Evolutionary conservation across 1,284 basidiomycete species (phyloP).

Genomic region (Malassezia equina): DNA sequence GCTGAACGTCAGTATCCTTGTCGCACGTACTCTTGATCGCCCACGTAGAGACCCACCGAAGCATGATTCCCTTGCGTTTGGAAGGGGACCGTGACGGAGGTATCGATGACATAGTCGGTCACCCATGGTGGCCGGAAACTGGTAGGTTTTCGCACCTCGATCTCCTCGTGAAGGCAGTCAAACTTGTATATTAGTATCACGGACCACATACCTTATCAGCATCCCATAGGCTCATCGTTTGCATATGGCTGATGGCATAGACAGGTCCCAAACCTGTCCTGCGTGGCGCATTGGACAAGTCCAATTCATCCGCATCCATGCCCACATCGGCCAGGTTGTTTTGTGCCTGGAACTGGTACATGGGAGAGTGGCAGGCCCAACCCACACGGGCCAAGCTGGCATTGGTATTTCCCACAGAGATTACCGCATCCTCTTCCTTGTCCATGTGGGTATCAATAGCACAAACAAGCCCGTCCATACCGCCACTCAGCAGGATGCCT

Average conservation of each 20-base stretch:
- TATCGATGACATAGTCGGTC: constrained; percentile 44
- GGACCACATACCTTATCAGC: constrained; percentile 23
- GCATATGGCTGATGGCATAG: constrained; percentile 44
- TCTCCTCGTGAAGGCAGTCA: constrained; percentile 23
- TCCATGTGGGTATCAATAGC: constrained; percentile 30
- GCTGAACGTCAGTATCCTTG: not conserved
- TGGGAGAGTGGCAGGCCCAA: constrained; percentile 19
- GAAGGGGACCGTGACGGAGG: not conserved
- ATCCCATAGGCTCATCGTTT: constrained; percentile 40
- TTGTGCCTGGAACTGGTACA: constrained; percentile 7
- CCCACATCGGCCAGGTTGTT: constrained; percentile 5
- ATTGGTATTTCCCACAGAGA: constrained; percentile 39
- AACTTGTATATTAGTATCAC: constrained; percentile 14
- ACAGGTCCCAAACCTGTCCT: constrained; percentile 28
- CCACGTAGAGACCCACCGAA: constrained; percentile 7
- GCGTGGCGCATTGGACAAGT: constrained; percentile 18
- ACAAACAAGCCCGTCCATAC: constrained; percentile 39
- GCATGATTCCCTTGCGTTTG: not conserved
- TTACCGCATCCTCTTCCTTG: constrained; percentile 43
- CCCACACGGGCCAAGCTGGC: constrained; percentile 36
- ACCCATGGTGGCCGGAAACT: constrained; percentile 32
- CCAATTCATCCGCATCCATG: constrained; percentile 12
- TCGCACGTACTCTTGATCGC: constrained; percentile 13
- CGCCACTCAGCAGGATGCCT: constrained; percentile 33
- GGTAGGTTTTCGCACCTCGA: constrained; percentile 26